Evolutionary conservation across 805 yeast genomes (phyloP), one percentile per base, ranked within the genome.

Genomic region (Spathaspora arborariae): DNA sequence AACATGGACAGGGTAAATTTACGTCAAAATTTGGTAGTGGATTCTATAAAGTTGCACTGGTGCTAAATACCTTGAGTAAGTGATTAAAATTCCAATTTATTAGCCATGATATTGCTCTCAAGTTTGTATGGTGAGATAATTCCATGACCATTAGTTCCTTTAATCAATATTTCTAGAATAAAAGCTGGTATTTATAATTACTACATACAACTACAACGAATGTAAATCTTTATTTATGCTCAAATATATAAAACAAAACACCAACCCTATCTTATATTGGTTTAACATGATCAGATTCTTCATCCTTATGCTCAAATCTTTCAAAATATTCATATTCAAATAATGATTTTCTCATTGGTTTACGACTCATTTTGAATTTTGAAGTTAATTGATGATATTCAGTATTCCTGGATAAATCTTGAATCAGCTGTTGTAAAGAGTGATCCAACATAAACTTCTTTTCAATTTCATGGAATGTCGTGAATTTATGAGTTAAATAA

Each of bases 321-420:
- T 60, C 63, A 45, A 55, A 51, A 40, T 59, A 51, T 46, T 60
- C 63, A 42, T 55, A 62, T 42, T 62, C 64, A 39, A 48, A 62
- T 35, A 62, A 55, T 8, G 63, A 46, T 42, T 59, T 55, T 40
- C 64, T 48, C 30, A 60, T 46, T 5, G 67, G 64, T 39, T 48
- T 54, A 26, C 59, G 57, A 20, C 61, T 59, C 59, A 62, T 57
- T 22, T 55, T 52, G 46, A 61, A 59, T 39, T 54, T 53, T 9
- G 59, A 52, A 13, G 64, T 60, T 26, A 62, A 55, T 39, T 56
- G 51, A 47, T 62, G 61, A 45, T 62, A 62, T 4, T 58, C 62
- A 8, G 45, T 50, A 36, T 56, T 57, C n/a, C 42, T 42, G 24
- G 48, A 48, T 39, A 56, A 53, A 36, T 60, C 58, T 8, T 47